These are phyloP conservation scores for Aspergillus niger DNA, from an alignment of 2,329 filamentous ascomycete genomes.

Conservation along the genomic window DNA sequence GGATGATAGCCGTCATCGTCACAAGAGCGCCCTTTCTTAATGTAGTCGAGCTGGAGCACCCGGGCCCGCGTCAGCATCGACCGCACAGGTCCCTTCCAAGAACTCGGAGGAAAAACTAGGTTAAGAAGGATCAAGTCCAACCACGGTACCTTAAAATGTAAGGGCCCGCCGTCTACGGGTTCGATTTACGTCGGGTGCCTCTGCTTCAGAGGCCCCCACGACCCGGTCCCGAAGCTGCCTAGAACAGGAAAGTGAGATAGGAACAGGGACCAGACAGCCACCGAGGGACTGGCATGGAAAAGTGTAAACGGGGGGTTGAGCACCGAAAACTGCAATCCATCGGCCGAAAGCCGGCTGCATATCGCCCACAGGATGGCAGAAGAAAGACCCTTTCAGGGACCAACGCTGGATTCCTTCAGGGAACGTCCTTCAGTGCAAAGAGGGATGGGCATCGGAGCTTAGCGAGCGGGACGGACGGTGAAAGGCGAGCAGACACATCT, in stretches of 20 bases:
- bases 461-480: slow-evolving; percentile 1
- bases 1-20: slow-evolving; percentile 34
- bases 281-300: neutral
- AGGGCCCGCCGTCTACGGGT: neutral
- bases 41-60: slow-evolving; percentile 20
- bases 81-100: slow-evolving; percentile 5
- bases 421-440: neutral
- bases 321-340: slow-evolving; percentile 10
- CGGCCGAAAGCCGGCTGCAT: slow-evolving; percentile 26
- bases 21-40: slow-evolving; percentile 27
- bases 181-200: neutral
- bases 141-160: slow-evolving; percentile 8
- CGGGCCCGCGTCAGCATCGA: slow-evolving; percentile 15
- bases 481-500: slow-evolving; percentile 15
- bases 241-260: slow-evolving; percentile 3
- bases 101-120: slow-evolving; percentile 6
- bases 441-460: neutral
- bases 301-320: neutral
- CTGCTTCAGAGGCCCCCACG: neutral
- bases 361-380: slow-evolving; percentile 17
- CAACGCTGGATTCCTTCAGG: slow-evolving; percentile 8
- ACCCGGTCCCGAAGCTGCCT: neutral
- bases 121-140: slow-evolving; percentile 5
- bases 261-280: neutral
- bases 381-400: slow-evolving; percentile 13